Evolutionary conservation across 2,329 filamentous ascomycete genomes (phyloP).

Genomic region (Fusarium verticillioides): DNA sequence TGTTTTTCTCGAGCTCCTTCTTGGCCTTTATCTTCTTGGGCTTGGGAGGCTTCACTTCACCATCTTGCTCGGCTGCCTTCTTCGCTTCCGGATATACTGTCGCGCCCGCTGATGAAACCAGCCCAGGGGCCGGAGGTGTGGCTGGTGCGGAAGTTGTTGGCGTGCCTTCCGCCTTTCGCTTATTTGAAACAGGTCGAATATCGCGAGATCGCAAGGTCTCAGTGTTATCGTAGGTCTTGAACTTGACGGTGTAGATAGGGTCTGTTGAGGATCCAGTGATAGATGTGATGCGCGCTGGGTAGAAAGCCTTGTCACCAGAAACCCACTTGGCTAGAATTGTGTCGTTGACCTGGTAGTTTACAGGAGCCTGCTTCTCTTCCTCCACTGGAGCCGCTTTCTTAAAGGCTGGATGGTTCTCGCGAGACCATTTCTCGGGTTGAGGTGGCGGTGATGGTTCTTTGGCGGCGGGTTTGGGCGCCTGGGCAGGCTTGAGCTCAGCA

Average conservation of each 20-base stretch:
- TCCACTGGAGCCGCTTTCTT: conserved; percentile 63
- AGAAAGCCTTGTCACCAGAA: conserved; percentile 88
- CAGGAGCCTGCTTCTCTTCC: conserved; percentile 61
- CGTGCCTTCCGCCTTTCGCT: conserved; percentile 87
- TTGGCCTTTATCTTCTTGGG: conserved; percentile 92
- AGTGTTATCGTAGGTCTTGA: conserved; percentile 88
- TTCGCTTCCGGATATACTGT: conserved; percentile 71
- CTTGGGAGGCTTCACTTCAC: conserved; percentile 76
- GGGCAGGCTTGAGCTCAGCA: conserved; percentile 75
- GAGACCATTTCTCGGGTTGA: conserved; percentile 79
- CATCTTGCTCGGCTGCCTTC: conserved; percentile 70
- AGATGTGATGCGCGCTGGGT: conserved; percentile 90
- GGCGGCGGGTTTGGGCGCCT: conserved; percentile 57
- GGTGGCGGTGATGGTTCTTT: conserved; percentile 61
- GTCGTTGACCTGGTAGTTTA: conserved; percentile 86
- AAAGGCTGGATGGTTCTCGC: conserved; percentile 82
- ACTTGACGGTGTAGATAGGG: conserved; percentile 93
- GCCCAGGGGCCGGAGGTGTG: conserved; percentile 50
- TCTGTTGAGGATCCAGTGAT: conserved; percentile 92
- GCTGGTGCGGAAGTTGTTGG: conserved; percentile 60
- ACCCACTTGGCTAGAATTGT: conserved; percentile 90
- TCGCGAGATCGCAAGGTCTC: conserved; percentile 86
- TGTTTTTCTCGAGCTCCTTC: conserved; percentile 89
- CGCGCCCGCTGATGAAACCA: conserved; percentile 66
- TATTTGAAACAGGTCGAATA: conserved; percentile 81